Conservation (phyloP, 345 rosid species). For the Syzygium oleosum region DNA sequence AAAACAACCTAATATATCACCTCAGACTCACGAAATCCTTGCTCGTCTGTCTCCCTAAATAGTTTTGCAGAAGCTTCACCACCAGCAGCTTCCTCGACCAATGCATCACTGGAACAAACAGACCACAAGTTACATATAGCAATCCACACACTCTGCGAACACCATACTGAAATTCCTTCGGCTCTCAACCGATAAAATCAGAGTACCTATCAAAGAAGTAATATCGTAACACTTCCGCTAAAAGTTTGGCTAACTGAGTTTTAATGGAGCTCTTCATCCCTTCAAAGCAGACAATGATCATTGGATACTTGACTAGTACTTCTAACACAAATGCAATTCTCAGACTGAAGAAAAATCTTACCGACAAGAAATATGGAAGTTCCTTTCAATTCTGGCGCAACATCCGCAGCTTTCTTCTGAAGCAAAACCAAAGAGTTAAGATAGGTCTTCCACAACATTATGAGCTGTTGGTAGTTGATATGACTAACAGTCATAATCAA, state of each 20-base stretch:
- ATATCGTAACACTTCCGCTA: constrained; percentile 60
- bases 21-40: constrained; percentile 65
- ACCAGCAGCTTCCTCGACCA: constrained; percentile 80
- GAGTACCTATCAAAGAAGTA: constrained; percentile 76
- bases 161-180: neutral
- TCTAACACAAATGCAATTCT: neutral
- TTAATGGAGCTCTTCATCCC: constrained; percentile 66
- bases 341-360: constrained; percentile 22
- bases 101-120: constrained; percentile 48
- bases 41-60: constrained; percentile 56
- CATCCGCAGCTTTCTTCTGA: constrained; percentile 66
- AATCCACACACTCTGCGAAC: neutral
- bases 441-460: neutral
- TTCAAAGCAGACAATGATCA: constrained; percentile 7
- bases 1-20: constrained; percentile 15
- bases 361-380: constrained; percentile 80
- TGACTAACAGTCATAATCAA: neutral
- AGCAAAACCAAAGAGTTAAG: constrained; percentile 13
- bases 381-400: constrained; percentile 56
- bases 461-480: neutral
- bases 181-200: neutral
- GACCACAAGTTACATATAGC: constrained; percentile 1
- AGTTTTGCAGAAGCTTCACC: constrained; percentile 52
- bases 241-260: constrained; percentile 42
- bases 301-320: neutral